Conservation (phyloP, 2,329 filamentous ascomycete genomes). For the Lecanicillium sp. region DNA sequence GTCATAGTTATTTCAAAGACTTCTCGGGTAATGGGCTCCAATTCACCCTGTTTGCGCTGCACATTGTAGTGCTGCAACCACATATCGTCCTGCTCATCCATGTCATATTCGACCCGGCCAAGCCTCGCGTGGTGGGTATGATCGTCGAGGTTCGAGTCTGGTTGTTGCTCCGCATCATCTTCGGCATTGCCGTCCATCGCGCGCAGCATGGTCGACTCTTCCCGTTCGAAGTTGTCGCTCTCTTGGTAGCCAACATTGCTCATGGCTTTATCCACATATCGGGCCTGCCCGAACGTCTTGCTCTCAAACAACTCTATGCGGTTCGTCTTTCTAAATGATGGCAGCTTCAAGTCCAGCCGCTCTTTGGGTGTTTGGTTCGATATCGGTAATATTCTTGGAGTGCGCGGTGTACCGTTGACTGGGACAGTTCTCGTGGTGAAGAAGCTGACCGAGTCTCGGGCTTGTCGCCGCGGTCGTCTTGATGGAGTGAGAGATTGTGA, state of each 20-base stretch:
- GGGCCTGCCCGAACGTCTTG: conserved; percentile 74
- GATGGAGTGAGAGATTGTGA: conserved; percentile 23
- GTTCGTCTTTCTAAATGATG: conserved; percentile 68
- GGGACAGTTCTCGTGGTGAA: conserved; percentile 43
- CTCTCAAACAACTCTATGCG: conserved; percentile 77
- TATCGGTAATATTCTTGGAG: conserved; percentile 63
- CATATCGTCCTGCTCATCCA: conserved; percentile 98
- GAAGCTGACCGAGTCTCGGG: conserved; percentile 44
- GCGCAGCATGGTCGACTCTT: conserved; percentile 64
- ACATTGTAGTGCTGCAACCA: conserved; percentile 84
- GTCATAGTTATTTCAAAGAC: conserved; percentile 98
- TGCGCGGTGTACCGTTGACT: conserved; percentile 38
- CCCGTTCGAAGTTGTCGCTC: conserved; percentile 78
- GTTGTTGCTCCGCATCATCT: conserved; percentile 46
- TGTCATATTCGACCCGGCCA: conserved; percentile 93
- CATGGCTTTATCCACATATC: conserved; percentile 95
- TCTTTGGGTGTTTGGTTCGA: conserved; percentile 75
- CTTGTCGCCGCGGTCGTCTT: conserved; percentile 33
- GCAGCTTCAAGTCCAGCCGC: conserved; percentile 67
- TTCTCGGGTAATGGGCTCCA: conserved; percentile 81
- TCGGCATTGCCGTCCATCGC: conserved; percentile 51
- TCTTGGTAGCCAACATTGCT: conserved; percentile 94
- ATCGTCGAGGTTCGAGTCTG: conserved; percentile 21
- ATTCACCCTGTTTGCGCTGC: conserved; percentile 63
- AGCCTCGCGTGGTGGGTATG: conserved; percentile 35